Conservation (phyloP, 306 rosid genomes). For the Casuarina glauca region DNA sequence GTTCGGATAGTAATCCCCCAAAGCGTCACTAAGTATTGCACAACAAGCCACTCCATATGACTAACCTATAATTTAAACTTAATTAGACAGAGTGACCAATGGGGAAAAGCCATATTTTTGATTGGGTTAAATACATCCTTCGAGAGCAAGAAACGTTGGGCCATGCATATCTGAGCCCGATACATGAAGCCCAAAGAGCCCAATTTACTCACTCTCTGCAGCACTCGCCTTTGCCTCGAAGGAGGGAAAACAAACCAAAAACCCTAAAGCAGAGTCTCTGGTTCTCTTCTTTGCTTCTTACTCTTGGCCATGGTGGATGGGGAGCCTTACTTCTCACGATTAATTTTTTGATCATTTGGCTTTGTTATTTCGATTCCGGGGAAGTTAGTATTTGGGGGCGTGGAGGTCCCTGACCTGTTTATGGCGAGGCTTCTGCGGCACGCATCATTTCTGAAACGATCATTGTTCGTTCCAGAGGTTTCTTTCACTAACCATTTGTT, state of each 20-base stretch:
- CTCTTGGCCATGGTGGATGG: not conserved
- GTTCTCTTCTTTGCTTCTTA: not conserved
- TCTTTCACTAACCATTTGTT: not conserved
- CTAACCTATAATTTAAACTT: too few species aligned
- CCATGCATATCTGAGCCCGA: too few species aligned
- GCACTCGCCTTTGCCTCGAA: not conserved
- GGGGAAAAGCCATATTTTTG: too few species aligned
- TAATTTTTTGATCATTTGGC: not conserved
- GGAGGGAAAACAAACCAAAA: slow-evolving; percentile 57
- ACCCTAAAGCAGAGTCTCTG: slow-evolving; percentile 34
- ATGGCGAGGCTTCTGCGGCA: slow-evolving; percentile 80
- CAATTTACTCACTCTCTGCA: not conserved
- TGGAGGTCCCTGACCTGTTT: slow-evolving; percentile 17
- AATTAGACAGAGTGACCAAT: too few species aligned
- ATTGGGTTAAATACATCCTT: too few species aligned
- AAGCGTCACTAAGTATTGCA: too few species aligned
- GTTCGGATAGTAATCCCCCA: too few species aligned
- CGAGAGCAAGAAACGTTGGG: too few species aligned
- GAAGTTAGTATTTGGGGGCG: slow-evolving; percentile 11
- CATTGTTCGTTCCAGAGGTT: slow-evolving; percentile 50
- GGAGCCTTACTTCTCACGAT: not conserved
- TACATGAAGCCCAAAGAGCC: slow-evolving; percentile 1
- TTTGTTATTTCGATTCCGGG: slow-evolving; percentile 1
- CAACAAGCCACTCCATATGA: too few species aligned
- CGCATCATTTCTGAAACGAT: slow-evolving; percentile 49